Base-by-base conservation (phyloP, 2,329 filamentous ascomycete genomes). In the Laburnicola sp. region DNA sequence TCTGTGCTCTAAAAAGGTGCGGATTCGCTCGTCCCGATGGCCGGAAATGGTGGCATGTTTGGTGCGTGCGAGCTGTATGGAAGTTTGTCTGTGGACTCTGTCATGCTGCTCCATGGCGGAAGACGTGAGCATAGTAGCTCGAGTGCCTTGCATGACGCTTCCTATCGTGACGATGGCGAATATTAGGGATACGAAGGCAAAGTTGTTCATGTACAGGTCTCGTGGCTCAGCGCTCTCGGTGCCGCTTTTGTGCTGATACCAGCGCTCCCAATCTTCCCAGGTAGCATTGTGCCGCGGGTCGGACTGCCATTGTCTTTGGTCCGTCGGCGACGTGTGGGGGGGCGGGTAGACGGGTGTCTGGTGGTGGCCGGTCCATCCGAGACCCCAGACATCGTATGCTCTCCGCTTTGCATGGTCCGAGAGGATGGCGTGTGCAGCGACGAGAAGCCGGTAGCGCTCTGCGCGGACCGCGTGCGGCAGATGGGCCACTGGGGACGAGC, bases 211-310 rank as follows among this genome's bases (percentile, higher is more conserved):
- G 72, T 85, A 88, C 45, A 86, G 62, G 82, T 81, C 56, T 68
- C 70, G 58, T 64, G 64, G 65, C 59, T 75, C 57, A 47, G 74
- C 76, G 57, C 70, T 70, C 65, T 72, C 63, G 43, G 51, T 32
- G 7, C 42, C 52, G 11, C 56, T 53, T 51, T 68, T 58, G 25
- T 67, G 69, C 23, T 59, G 49, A 53, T 73, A 69, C 72, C 73
- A 76, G 38, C 80, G 81, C 75, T 96, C 90, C 92, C 92, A 97
- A 71, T 99, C 94, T 70, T 99, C 94, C 94, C 94, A 99, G 0
- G 94, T 97, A 0, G 91, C 94, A 70, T 97, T 97, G 61, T 77
- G 71, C 42, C 86, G 82, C 2, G 80, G 70, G 68, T 76, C 63
- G 65, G 76, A 55, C 59, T 65, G 45, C 74, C 73, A 64, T 57